Percentiles rank a stretch among this genome's conserved stretches.
Evolutionary conservation across 202 grass and related monocot species (phyloP).

Genomic region (Zoysia matrella): DNA sequence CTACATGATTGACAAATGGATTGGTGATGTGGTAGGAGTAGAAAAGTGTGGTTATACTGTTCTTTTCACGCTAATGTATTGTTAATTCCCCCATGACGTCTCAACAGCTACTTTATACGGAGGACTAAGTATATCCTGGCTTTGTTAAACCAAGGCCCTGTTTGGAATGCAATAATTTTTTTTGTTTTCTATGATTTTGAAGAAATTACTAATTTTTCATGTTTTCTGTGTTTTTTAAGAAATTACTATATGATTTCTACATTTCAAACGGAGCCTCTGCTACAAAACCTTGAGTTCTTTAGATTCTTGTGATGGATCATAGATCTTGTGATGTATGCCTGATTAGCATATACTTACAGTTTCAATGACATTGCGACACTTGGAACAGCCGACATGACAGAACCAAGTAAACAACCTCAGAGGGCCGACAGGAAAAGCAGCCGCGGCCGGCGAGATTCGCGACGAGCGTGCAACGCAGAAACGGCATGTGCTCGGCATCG

Average conservation of each 20-base stretch:
- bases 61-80: background rate
- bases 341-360: background rate
- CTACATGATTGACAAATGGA: slow-evolving; percentile 28
- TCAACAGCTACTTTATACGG: background rate
- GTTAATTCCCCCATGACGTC: background rate
- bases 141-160: background rate
- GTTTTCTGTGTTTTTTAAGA: no score
- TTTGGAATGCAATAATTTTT: no score
- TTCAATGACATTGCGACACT: background rate
- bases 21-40: background rate
- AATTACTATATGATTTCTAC: no score
- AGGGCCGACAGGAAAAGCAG: background rate
- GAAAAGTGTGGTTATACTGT: background rate
- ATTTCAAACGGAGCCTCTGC: no score
- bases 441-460: background rate
- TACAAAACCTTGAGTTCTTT: background rate
- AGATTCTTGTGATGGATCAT: background rate
- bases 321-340: background rate
- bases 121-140: background rate
- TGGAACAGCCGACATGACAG: background rate
- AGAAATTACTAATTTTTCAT: no score
- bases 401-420: background rate
- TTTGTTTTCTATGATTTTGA: no score
- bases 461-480: background rate
- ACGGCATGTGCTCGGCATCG: slow-evolving; percentile 31